These are phyloP conservation scores for Pseudotsuga menziesii DNA, from an alignment of 75 land plant genomes.

Conservation along the genomic window DNA sequence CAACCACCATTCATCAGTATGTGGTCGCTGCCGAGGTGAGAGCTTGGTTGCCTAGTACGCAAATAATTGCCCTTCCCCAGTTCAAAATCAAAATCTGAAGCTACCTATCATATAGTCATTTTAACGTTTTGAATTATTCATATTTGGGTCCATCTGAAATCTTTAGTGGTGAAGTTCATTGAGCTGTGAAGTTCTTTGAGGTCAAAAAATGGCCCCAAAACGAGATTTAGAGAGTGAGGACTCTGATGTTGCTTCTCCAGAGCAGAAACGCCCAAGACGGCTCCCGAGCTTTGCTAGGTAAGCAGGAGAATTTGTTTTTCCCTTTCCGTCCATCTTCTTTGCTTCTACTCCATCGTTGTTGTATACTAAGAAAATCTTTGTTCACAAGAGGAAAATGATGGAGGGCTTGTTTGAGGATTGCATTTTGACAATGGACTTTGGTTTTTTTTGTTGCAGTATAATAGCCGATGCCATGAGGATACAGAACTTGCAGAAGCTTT, in stretches of 20 bases:
- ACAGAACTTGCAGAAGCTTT: background rate
- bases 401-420: background rate
- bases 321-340: background rate
- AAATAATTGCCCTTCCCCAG: no score
- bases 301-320: background rate
- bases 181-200: background rate
- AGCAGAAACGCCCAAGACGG: background rate
- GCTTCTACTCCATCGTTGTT: no score
- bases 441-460: background rate
- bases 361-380: no score
- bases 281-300: background rate
- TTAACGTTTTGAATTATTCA: no score
- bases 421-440: background rate
- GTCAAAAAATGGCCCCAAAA: conserved; percentile 2
- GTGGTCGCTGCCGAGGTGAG: no score
- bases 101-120: no score
- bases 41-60: no score
- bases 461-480: background rate
- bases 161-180: background rate
- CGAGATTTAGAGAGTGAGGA: background rate
- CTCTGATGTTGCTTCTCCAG: no score
- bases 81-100: no score
- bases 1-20: no score
- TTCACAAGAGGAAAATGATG: no score
- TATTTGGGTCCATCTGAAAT: no score